Evolutionary conservation across 345 rosid genomes (phyloP).

Genomic region (Salix brachista): DNA sequence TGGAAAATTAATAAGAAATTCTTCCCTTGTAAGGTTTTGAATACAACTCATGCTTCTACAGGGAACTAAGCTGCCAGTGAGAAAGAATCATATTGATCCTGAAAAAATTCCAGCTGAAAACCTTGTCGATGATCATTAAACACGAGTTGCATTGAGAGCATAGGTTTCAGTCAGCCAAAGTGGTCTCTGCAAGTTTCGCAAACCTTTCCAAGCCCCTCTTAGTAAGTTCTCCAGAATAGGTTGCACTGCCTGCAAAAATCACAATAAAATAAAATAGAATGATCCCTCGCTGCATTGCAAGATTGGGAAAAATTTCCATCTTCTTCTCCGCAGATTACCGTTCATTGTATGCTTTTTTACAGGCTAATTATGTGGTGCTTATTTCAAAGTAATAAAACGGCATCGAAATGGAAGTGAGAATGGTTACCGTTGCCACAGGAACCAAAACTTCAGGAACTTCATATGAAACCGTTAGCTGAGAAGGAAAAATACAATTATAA

Average conservation of each 20-base stretch:
- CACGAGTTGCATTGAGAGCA: neutral
- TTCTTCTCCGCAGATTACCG: neutral
- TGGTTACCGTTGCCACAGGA: slow-evolving; percentile 80
- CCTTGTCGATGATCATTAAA: neutral
- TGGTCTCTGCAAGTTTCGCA: slow-evolving; percentile 42
- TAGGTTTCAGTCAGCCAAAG: slow-evolving; percentile 5
- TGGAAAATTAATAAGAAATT: neutral
- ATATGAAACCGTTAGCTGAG: slow-evolving; percentile 88
- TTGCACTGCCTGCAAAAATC: slow-evolving; percentile 59
- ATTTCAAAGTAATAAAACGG: neutral
- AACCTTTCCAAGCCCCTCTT: slow-evolving; percentile 62
- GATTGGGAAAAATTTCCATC: neutral
- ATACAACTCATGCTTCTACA: neutral
- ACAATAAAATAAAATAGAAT: neutral
- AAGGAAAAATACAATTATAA: slow-evolving; percentile 13
- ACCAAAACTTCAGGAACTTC: slow-evolving; percentile 77
- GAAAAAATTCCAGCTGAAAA: neutral
- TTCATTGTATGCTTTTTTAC: neutral
- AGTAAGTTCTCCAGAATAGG: slow-evolving; percentile 76
- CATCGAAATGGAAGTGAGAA: slow-evolving; percentile 9
- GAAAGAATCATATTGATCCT: neutral
- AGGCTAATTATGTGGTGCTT: neutral
- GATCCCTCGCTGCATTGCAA: slow-evolving; percentile 1
- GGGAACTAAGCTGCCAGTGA: neutral
- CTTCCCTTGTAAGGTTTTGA: neutral